These are phyloP conservation scores for Eurotiales sp. DNA, from an alignment of 2,329 filamentous ascomycete genomes.

Conservation along the genomic window DNA sequence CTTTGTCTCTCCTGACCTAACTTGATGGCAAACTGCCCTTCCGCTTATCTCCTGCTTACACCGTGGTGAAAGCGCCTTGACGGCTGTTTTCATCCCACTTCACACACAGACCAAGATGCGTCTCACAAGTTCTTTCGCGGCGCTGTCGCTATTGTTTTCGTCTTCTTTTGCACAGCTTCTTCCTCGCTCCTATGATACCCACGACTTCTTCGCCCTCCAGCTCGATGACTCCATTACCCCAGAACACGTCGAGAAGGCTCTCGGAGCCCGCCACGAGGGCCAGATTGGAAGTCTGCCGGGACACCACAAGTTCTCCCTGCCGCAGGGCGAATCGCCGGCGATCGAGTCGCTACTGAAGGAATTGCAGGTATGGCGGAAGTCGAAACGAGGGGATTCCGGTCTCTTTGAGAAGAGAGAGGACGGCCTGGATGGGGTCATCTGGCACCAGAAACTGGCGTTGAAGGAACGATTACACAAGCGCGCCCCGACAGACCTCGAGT, in stretches of 20 bases:
- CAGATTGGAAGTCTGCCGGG: slow-evolving; percentile 70
- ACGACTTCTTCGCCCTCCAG: slow-evolving; percentile 93
- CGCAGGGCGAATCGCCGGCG: slow-evolving; percentile 53
- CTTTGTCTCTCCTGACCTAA: neutral
- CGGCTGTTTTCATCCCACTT: slow-evolving; percentile 6
- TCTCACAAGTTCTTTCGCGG: slow-evolving; percentile 22
- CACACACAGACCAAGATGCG: slow-evolving; percentile 20
- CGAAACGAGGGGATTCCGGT: slow-evolving; percentile 45
- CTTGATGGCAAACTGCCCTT: neutral
- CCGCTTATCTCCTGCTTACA: slow-evolving; percentile 3
- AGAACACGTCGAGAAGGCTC: slow-evolving; percentile 61
- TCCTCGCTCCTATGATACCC: slow-evolving; percentile 68
- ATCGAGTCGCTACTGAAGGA: slow-evolving; percentile 51
- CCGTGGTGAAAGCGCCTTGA: slow-evolving; percentile 15
- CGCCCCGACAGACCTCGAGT: slow-evolving; percentile 22
- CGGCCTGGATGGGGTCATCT: slow-evolving; percentile 68
- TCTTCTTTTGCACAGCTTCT: slow-evolving; percentile 47
- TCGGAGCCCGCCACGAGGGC: slow-evolving; percentile 79
- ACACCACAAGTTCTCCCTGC: slow-evolving; percentile 82
- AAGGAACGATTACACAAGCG: slow-evolving; percentile 62
- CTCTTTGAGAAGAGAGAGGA: slow-evolving; percentile 33
- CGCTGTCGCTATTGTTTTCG: slow-evolving; percentile 36
- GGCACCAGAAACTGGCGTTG: slow-evolving; percentile 72
- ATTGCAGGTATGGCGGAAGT: slow-evolving; percentile 57
- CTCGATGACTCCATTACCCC: slow-evolving; percentile 66